Evolutionary conservation across 1,284 basidiomycete species (phyloP).

Genomic region (Cutaneotrichosporon arboriforme): DNA sequence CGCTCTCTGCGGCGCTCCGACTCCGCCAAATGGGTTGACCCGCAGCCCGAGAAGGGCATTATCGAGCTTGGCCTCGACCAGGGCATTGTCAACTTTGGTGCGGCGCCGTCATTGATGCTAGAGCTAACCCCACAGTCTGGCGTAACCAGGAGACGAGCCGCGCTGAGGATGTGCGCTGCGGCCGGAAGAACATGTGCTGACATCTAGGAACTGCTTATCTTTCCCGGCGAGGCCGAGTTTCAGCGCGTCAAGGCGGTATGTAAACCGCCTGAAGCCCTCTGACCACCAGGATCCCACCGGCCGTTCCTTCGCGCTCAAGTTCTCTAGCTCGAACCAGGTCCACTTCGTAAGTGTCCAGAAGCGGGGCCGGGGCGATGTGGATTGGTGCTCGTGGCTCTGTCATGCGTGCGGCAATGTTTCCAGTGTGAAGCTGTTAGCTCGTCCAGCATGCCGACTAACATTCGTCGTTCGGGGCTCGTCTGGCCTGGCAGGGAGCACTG

Average conservation of each 20-base stretch:
- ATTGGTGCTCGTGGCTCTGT: background rate
- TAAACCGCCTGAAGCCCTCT: background rate
- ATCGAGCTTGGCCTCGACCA: conserved; percentile 40
- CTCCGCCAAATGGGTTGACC: conserved; percentile 44
- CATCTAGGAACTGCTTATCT: conserved; percentile 44
- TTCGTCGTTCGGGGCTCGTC: no score
- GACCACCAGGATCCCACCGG: conserved; percentile 36
- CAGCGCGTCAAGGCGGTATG: conserved; percentile 38
- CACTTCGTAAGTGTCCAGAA: conserved; percentile 41
- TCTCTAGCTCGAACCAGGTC: conserved; percentile 41
- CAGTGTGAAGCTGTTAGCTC: background rate
- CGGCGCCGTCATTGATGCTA: conserved; percentile 10
- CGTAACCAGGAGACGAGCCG: conserved; percentile 28
- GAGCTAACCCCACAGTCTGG: conserved; percentile 29
- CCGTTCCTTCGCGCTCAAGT: conserved; percentile 44
- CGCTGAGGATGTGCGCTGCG: conserved; percentile 38
- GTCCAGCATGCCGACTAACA: no score
- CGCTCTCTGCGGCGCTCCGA: conserved; percentile 34
- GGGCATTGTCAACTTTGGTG: conserved; percentile 42
- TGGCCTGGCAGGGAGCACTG: no score
- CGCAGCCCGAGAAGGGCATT: conserved; percentile 41
- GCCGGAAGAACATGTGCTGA: conserved; percentile 6
- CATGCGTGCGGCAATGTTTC: no score
- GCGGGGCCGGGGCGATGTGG: no score
- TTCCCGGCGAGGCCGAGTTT: conserved; percentile 47